Conservation (phyloP, 148 eudicot genomes). For the Tetragonia tetragonoides region DNA sequence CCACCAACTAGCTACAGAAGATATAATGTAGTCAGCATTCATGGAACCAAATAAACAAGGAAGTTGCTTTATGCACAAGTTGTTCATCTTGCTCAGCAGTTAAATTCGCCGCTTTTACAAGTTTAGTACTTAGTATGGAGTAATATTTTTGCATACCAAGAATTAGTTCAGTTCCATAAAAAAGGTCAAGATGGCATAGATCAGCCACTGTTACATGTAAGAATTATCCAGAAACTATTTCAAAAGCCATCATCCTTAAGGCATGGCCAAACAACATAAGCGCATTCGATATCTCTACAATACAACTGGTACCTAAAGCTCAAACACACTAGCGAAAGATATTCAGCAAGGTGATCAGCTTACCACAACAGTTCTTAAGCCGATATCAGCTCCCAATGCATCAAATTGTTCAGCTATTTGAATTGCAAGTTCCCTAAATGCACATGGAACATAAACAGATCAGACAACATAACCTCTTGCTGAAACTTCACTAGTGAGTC, state of each 20-base stretch:
- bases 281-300: no score
- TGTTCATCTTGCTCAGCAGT: background rate
- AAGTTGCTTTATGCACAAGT: background rate
- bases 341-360: conserved; percentile 20
- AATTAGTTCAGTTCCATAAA: background rate
- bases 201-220: background rate
- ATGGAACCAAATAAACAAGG: background rate
- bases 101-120: background rate
- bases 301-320: background rate
- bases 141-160: no score
- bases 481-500: no score
- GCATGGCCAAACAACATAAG: background rate
- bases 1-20: conserved; percentile 33
- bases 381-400: conserved; percentile 80
- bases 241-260: no score
- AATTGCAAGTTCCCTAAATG: conserved; percentile 77
- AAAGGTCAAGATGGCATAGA: no score
- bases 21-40: conserved; percentile 5
- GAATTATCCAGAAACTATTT: background rate
- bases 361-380: conserved; percentile 81
- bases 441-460: conserved; percentile 1
- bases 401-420: conserved; percentile 94
- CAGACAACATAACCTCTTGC: conserved; percentile 5
- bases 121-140: no score
- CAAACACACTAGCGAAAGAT: background rate